Evolutionary conservation across 1,284 basidiomycete genomes (phyloP), one percentile per base, ranked within the genome.

Genomic region (Cutaneotrichosporon dermatis): DNA sequence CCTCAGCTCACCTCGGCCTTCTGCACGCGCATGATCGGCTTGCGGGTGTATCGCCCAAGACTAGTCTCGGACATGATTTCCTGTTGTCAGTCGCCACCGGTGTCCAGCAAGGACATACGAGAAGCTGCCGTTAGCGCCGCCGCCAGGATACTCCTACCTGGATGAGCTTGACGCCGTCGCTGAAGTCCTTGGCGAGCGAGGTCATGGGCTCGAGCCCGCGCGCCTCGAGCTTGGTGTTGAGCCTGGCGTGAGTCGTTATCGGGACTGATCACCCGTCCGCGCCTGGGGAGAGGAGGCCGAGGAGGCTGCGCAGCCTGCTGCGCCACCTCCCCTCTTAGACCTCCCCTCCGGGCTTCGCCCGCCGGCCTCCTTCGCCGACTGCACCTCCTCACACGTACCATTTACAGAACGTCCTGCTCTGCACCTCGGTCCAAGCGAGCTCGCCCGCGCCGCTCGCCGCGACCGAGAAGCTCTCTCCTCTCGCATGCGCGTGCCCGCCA

Each of bases 41-140:
- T 86, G 73, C 84, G 88, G 79, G 96, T 97, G 77, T 95, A 98
- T 66, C 90, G 82, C 7, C 94, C 95, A 12, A 98, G 83, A 34
- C 89, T 90, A 1, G 87, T 87, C 72, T 96, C 93, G 41, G 94
- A 92, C 91, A 94, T 93, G 72, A 95, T 94, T 81, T 93, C 91
- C 91, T 94, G 51, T 35, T 4, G 16, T 25, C 33, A 25, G 50
- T 52, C 12, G 35, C 40, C 6, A 9, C 6, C 7, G 10, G 16
- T 15, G 45, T 35, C 7, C 41, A 37, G 55, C 8, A 12, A 8
- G 10, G 6, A 51, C 66, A 36, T 55, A 90, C 90, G 87, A 93
- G 90, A 41, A 93, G 82, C 72, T 92, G 54, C n/a, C 11, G 41
- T 54, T 33, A 59, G 51, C 42, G 33, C 12, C 40, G 13, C 43